Evolutionary conservation across 2,329 filamentous ascomycete species (phyloP).

Genomic region (Talaromyces sp.): DNA sequence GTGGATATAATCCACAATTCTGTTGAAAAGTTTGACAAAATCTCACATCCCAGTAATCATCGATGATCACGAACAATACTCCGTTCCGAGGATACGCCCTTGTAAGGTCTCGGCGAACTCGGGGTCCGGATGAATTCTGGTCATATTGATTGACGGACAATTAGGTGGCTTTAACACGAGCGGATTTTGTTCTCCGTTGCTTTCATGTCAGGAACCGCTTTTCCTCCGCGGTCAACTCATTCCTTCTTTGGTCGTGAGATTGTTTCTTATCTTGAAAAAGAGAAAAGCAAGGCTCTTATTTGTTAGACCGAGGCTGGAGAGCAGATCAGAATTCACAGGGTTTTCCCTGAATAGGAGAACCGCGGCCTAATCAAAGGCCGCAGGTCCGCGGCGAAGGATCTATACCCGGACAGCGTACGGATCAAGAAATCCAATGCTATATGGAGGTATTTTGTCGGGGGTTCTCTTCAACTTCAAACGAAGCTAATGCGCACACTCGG

Average conservation of each 20-base stretch:
- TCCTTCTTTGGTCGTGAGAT: background rate
- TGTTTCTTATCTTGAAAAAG: background rate
- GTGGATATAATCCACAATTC: background rate
- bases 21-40: background rate
- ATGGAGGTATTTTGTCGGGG: background rate
- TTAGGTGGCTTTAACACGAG: background rate
- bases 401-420: background rate
- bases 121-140: background rate
- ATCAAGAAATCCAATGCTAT: background rate
- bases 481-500: background rate
- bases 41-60: background rate
- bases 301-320: background rate
- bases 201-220: background rate
- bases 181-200: background rate
- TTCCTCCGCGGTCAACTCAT: background rate
- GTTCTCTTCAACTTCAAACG: background rate
- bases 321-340: background rate
- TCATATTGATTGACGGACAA: background rate
- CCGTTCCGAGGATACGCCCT: background rate
- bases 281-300: background rate
- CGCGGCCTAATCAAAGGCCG: background rate
- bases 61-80: background rate
- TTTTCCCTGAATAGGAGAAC: background rate
- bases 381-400: background rate
- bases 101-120: background rate